Evolutionary conservation across 2,329 filamentous ascomycete genomes (phyloP), one percentile per base, ranked within the genome.

Genomic region (Trichoderma arundinaceum): DNA sequence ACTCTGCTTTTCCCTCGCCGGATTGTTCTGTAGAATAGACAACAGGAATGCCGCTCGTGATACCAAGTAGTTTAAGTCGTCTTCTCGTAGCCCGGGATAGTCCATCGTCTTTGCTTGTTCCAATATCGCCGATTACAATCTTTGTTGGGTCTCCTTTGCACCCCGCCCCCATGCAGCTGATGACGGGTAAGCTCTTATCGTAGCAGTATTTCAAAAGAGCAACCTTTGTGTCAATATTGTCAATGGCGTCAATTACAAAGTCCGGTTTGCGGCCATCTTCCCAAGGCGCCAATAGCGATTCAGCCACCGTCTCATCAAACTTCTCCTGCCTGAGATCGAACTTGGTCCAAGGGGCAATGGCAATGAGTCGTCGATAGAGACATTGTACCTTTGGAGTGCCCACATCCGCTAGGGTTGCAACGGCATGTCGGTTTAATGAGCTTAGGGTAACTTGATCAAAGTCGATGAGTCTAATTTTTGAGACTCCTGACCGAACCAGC

Each of bases 191-290:
- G 1, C 84, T 82, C 74, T 92, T 85, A 67, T 88, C 86, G 75
- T 94, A 84, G 79, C 95, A 99, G 79, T 96, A 96, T 72, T 92
- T 89, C 46, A 99, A 83, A 63, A 99, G 81, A 17, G 90, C 90
- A 3, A 99, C 94, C 80, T 99, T 99, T 62, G 92, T 96, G 59
- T 97, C 92, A 68, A 99, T 98, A 75, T 99, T 98, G 78, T 99
- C 95, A 70, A 99, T 99, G 22, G 94, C 96, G 78, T 99, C 95
- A 41, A 99, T 87, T n/a, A 99, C 88, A 73, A 90, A 99, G 72
- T 94, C 90, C 1, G 94, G 93, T 72, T 84, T 84, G 74, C 84
- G 86, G 15, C 82, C 87, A 5, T 78, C 82, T 33, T 81, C 78
- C 88, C 92, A 93, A 0, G 86, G 82, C 0, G 81, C 86, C 48